Evolutionary conservation across 176 grass and related monocot species (phyloP), one percentile per base, ranked within the genome.

Genomic region (Ensete glaucum): DNA sequence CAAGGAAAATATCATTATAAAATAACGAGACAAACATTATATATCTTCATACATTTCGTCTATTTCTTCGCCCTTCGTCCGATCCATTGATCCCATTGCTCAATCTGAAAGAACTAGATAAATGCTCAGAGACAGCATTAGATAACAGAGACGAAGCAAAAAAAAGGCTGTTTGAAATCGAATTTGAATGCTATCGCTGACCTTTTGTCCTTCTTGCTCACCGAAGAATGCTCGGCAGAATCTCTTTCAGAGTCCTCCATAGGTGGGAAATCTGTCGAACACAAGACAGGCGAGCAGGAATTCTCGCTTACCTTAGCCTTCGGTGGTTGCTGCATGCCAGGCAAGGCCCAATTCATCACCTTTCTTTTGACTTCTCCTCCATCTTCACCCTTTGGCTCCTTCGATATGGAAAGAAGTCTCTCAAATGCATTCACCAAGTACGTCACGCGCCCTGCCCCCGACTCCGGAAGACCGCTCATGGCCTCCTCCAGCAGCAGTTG

Each of bases 361-460:
- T 29, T 82, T 68, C 49, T 56, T 62, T 54, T 58, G 27, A 70
- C 48, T 75, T 68, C 1, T 80, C 78, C 51, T 67, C 52, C 43
- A 76, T 59, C 10, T 29, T 24, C 76, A 24, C 52, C 14, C 52
- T 54, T n/a, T 11, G 73, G 50, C 62, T 62, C 67, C 68, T 55
- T 69, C 4, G 83, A 50, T 10, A 88, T 64, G 7, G 24, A 74
- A 25, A 92, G 83, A 9, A 92, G 67, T 53, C 83, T 62, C 83
- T 92, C 89, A 62, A 92, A 92, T 15, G 86, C 78, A 65, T 80
- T 66, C 29, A 92, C 86, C 72, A 92, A 23, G 64, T 84, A 82
- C 86, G 56, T 86, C 26, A 92, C 89, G 15, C 86, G 83, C n/a
- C 89, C 89, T 12, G 85, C 78, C 15, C 89, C 86, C 23, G 22